Evolutionary conservation across 768 basidiomycete species (phyloP).

Genomic region (Rhizopogon vesiculosus): DNA sequence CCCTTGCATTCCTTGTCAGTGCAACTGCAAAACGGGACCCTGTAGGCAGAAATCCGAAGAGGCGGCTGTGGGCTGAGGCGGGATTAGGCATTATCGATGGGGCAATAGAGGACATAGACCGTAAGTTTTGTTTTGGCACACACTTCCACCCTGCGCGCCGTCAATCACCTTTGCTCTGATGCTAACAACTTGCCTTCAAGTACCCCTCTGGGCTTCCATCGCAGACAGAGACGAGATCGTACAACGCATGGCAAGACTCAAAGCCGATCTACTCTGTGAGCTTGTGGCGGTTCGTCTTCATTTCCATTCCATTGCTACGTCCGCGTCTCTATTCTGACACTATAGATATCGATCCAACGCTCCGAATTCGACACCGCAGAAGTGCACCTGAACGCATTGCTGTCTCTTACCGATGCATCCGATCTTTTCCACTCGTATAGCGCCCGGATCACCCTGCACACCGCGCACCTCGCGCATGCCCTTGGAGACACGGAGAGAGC

Average conservation of each 20-base stretch:
- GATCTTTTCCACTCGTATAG: constrained; percentile 53
- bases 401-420: constrained; percentile 59
- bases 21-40: constrained; percentile 66
- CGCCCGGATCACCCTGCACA: constrained; percentile 59
- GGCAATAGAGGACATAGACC: constrained; percentile 20
- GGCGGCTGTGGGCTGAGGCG: constrained; percentile 63
- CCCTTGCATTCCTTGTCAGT: constrained; percentile 64
- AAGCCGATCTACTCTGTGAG: constrained; percentile 70
- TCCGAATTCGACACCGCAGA: constrained; percentile 61
- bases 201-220: constrained; percentile 50
- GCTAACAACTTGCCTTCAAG: constrained; percentile 23
- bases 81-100: constrained; percentile 40
- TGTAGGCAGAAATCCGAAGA: constrained; percentile 69
- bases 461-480: constrained; percentile 74
- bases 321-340: neutral
- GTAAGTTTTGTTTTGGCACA: constrained; percentile 13
- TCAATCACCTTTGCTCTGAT: neutral
- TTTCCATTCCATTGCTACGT: neutral
- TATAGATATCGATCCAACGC: constrained; percentile 56
- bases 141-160: neutral
- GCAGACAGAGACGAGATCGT: constrained; percentile 47
- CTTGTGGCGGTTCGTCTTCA: constrained; percentile 48
- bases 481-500: constrained; percentile 50
- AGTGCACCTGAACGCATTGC: constrained; percentile 42
- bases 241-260: constrained; percentile 50